A percentile compares a stretch with the other conserved stretches of the same genome.
These are phyloP conservation scores for Alternaria angustiovoidea DNA, from an alignment of 2,329 filamentous ascomycete species.

Conservation along the genomic window DNA sequence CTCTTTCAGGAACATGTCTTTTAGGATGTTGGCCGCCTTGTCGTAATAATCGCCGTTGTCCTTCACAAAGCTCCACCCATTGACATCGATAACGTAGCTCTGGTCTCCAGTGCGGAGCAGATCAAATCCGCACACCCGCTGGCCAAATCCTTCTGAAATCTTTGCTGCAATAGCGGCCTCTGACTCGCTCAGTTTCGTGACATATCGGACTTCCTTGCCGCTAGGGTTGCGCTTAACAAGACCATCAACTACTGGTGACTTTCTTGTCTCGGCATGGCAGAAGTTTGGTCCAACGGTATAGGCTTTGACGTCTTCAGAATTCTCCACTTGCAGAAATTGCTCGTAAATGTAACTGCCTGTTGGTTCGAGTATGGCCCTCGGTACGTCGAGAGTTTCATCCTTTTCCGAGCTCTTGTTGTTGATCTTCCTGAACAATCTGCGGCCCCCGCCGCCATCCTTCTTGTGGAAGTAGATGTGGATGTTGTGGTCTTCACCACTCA, in stretches of 20 bases:
- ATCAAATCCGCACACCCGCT: constrained; percentile 95
- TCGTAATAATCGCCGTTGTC: constrained; percentile 99
- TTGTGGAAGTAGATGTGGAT: constrained; percentile 97
- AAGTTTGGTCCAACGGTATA: constrained; percentile 94
- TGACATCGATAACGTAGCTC: constrained; percentile 98
- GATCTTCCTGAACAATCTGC: constrained; percentile 93
- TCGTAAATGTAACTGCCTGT: constrained; percentile 93
- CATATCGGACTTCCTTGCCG: constrained; percentile 95
- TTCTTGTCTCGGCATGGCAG: constrained; percentile 96
- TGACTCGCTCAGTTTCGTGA: constrained; percentile 81
- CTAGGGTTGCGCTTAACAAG: constrained; percentile 95
- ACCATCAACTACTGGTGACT: constrained; percentile 96
- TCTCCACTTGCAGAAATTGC: constrained; percentile 95
- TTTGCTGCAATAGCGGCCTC: constrained; percentile 88
- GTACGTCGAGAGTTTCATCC: constrained; percentile 76
- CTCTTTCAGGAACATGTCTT: constrained; percentile 86
- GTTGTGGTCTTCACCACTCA: constrained; percentile 98
- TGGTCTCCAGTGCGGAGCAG: constrained; percentile 85
- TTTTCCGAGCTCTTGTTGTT: constrained; percentile 99
- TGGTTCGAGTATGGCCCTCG: constrained; percentile 81
- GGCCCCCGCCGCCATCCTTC: constrained; percentile 84
- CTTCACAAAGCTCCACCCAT: constrained; percentile 99
- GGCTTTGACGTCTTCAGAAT: constrained; percentile 97
- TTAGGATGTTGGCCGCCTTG: constrained; percentile 84
- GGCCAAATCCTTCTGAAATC: constrained; percentile 90